phyloP scores from a whole-genome alignment of 352 stramenopile species.

The Globisporangium paddicum region DNA sequence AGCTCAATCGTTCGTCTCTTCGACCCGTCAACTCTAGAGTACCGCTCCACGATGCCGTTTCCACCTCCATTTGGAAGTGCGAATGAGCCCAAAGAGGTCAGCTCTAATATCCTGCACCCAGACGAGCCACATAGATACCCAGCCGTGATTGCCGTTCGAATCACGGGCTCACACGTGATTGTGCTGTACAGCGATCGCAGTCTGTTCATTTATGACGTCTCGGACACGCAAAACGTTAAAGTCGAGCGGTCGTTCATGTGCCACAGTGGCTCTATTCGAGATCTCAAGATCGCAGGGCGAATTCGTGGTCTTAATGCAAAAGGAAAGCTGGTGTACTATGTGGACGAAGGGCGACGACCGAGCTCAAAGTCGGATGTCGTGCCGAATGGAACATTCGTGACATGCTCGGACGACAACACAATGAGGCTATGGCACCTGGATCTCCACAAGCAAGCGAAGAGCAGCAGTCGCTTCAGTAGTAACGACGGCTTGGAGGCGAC shows the following conservation, averaged over 20 bases:
- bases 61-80: constrained; percentile 59
- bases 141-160: constrained; percentile 44
- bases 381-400: constrained; percentile 74
- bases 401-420: constrained; percentile 84
- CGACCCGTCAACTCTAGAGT: constrained; percentile 66
- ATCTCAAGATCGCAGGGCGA: constrained; percentile 50
- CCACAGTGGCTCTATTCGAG: constrained; percentile 66
- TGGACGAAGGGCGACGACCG: constrained; percentile 10
- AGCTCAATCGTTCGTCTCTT: constrained; percentile 70
- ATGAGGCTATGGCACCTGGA: constrained; percentile 86
- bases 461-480: constrained; percentile 24
- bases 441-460: constrained; percentile 36
- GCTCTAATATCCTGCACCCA: constrained; percentile 33
- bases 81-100: constrained; percentile 14
- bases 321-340: constrained; percentile 51
- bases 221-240: constrained; percentile 37
- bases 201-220: constrained; percentile 74
- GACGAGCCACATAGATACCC: constrained; percentile 52
- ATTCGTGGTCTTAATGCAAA: constrained; percentile 47
- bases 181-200: constrained; percentile 76
- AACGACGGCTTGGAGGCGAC: constrained; percentile 7
- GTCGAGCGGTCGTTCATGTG: constrained; percentile 77
- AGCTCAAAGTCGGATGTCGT: constrained; percentile 20
- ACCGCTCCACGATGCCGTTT: constrained; percentile 69
- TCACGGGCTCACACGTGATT: constrained; percentile 58